A percentile compares a stretch with the other conserved stretches of the same genome.
phyloP scores from a whole-genome alignment of 345 rosid genomes.

The Viola odorata region DNA sequence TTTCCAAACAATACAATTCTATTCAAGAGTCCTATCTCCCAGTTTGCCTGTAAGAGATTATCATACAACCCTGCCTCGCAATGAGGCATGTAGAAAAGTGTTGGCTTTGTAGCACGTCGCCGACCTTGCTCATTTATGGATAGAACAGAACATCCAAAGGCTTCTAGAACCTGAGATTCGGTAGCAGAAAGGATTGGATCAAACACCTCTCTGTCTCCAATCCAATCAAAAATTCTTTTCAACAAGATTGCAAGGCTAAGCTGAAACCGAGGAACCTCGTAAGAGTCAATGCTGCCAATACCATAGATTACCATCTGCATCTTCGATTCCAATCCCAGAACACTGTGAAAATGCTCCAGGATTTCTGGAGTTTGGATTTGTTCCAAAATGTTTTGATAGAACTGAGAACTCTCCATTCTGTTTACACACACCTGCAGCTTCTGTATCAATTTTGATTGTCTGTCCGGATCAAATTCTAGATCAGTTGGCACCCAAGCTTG shows the following conservation, averaged over 20 bases:
- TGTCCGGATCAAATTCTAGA: constrained; percentile 31
- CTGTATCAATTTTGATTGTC: constrained; percentile 47
- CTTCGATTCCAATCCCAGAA: constrained; percentile 50
- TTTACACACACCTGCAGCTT: constrained; percentile 46
- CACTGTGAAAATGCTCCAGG: constrained; percentile 31
- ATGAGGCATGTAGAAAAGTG: constrained; percentile 84
- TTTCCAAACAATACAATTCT: constrained; percentile 61
- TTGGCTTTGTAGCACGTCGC: constrained; percentile 54
- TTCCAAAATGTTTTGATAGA: constrained; percentile 46
- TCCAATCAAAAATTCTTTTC: constrained; percentile 66
- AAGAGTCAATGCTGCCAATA: constrained; percentile 78
- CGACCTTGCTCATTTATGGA: constrained; percentile 74
- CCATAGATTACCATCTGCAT: constrained; percentile 72
- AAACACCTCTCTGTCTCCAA: constrained; percentile 66
- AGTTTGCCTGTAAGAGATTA: constrained; percentile 66
- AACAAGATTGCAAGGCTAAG: constrained; percentile 69
- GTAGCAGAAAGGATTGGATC: constrained; percentile 75
- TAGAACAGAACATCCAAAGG: constrained; percentile 64
- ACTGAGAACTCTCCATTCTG: constrained; percentile 50
- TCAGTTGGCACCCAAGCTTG: constrained; percentile 52
- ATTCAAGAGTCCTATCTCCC: constrained; percentile 47
- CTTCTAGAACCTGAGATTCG: constrained; percentile 54
- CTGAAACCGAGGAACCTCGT: constrained; percentile 70
- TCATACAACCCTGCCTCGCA: constrained; percentile 72
- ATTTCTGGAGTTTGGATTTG: constrained; percentile 53